Base-by-base conservation (phyloP, 768 basidiomycete genomes). In the Termitomyces sp. region DNA sequence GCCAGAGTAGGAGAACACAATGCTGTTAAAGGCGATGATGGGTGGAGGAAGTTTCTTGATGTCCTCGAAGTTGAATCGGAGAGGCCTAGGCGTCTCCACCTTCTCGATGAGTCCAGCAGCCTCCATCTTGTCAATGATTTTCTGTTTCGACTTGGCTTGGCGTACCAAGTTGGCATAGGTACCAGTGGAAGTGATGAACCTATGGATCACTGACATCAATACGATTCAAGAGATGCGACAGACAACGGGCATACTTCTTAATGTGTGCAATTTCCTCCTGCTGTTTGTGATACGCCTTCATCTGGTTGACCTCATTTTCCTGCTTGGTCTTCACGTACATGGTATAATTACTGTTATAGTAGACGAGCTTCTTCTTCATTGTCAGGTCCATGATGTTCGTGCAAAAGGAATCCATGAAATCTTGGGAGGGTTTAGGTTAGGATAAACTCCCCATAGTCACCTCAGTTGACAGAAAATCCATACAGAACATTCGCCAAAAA, bases 101-200 rank as follows among this genome's bases (percentile, higher is more conserved):
- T 93, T 94, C 74, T 99, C 93, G 68, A 99, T 82, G 42, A 99
- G 81, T 60, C 96, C 96, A 14, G 95, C 96, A 27, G 96, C 96
- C 80, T 99, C 97, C 96, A 99, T 99, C 84, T 99, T 99, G 81
- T 99, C 96, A 74, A 99, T 96, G 62, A 99, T 98, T 83, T 99
- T 99, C 74, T 99, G 96, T 73, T 99, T 99, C 50, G 95, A 98
- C 77, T 99, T 98, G 64, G 96, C 96, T 74, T 99, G 96, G 68
- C 89, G 92, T 66, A 99, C 96, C 63, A 99, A 84, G 73, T 99
- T 99, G 64, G 96, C 97, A 70, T 98, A 99, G 35, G 96, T 99
- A 84, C 96, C 96, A 35, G 96, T 96, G n/a, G 93, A 95, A 7
- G 97, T 93, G 64, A 98, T 98, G 83, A 98, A 98, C 68, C 94